Base-by-base conservation (phyloP, 1,284 basidiomycete genomes). In the Rhodotorula sp. region DNA sequence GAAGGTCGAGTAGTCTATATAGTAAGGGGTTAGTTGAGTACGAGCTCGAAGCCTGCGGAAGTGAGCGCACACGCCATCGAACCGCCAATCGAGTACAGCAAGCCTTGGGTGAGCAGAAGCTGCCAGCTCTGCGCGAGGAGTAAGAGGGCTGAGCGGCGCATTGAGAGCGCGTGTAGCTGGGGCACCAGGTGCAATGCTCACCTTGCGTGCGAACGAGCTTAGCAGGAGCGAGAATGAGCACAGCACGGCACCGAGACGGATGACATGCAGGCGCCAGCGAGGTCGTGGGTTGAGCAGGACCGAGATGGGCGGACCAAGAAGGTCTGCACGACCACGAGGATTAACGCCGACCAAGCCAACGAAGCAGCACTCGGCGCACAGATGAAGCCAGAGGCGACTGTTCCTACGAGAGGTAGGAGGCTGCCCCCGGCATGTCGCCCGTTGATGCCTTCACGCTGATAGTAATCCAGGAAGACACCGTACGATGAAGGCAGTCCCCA, bases 401-500 rank as follows among this genome's bases (percentile, higher is more conserved):
- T 56, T 15, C 69, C 69, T 16, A 71, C 66, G 37, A 67, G 53
- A 9, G 69, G 65, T 0, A 71, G 50, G 15, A 68, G 57, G 8
- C 44, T 16, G 46, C 26, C 55, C 20, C 54, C 52, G 1, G 37
- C 37, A 22, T 28, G 6, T 3, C 16, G 20, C 2, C 59, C 62
- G 20, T n/a, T 20, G 20, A 70, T 50, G 22, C 70, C 70, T 2
- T 62, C 22, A 4, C 22, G 8, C 48, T 67, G 53, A 26, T 72
- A 72, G 59, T 62, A 50, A 9, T 60, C 50, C 15, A 72, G 62
- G 31, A 72, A 67, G 3, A 72, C 54, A 26, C 70, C 70, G 48
- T 72, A 82, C 72, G 59, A 82, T 34, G 69, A 74, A 0, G 81
- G 81, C 54, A 81, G 78, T 6, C 82, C 81, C 82, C 82, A 83